Percentiles rank a stretch among this genome's conserved stretches.
These are phyloP conservation scores for Aspergillus olivimuriae DNA, from an alignment of 495 filamentous ascomycete species.

Conservation along the genomic window DNA sequence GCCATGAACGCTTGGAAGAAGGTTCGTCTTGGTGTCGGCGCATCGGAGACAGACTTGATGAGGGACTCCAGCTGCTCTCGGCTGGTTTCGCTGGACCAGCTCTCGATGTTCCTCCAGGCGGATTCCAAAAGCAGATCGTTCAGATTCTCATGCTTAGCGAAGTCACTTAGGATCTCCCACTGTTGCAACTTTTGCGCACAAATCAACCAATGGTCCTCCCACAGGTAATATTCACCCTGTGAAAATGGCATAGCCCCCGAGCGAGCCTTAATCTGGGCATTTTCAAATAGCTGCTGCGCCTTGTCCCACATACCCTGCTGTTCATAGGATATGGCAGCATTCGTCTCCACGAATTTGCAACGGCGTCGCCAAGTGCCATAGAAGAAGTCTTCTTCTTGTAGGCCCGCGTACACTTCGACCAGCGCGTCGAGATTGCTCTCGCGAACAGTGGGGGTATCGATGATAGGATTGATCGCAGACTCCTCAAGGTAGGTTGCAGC, in stretches of 20 bases:
- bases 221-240: conserved; percentile 94
- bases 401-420: conserved; percentile 77
- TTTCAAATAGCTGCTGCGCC: conserved; percentile 91
- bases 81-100: conserved; percentile 79
- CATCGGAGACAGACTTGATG: conserved; percentile 94
- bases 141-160: conserved; percentile 98
- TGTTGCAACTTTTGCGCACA: conserved; percentile 98
- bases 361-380: conserved; percentile 96
- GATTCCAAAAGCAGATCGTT: conserved; percentile 95
- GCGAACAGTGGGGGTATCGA: conserved; percentile 73
- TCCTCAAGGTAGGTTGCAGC: conserved; percentile 80
- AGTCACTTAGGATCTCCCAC: conserved; percentile 95
- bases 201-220: conserved; percentile 98
- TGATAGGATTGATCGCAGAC: conserved; percentile 69
- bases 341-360: conserved; percentile 93
- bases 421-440: conserved; percentile 95
- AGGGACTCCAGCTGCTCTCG: conserved; percentile 83
- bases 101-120: conserved; percentile 88
- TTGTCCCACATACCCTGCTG: conserved; percentile 99
- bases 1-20: conserved; percentile 99
- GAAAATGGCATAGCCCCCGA: conserved; percentile 92
- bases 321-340: conserved; percentile 92
- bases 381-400: conserved; percentile 95
- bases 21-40: conserved; percentile 82
- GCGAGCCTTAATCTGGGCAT: conserved; percentile 91